phyloP scores from a whole-genome alignment of 106 monocot genomes.

The Agapanthus africanus region DNA sequence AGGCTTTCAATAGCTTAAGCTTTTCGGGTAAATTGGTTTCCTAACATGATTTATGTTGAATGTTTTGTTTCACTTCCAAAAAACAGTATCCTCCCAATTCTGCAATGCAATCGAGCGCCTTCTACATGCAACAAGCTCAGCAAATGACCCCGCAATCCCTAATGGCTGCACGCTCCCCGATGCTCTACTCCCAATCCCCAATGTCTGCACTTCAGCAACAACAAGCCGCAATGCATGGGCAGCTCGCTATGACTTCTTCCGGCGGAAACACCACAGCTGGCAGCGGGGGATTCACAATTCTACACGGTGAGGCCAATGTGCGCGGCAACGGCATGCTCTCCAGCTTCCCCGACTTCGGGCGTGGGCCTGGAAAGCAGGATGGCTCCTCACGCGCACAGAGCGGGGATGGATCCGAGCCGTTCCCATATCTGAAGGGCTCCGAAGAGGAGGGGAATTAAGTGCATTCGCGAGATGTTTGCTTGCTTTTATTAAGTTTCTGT shows the following conservation, averaged over 20 bases:
- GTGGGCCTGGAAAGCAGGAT: constrained; percentile 37
- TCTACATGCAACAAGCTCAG: constrained; percentile 69
- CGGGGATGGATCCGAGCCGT: constrained; percentile 48
- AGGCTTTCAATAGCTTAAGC: too few relatives aligned
- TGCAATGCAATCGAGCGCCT: constrained; percentile 47
- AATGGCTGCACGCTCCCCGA: constrained; percentile 63
- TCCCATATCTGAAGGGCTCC: constrained; percentile 50
- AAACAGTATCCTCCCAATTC: constrained; percentile 60
- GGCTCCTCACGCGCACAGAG: constrained; percentile 46
- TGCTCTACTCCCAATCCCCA: constrained; percentile 65
- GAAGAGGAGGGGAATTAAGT: constrained; percentile 72
- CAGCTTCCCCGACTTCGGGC: constrained; percentile 51
- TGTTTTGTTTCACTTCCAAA: neutral
- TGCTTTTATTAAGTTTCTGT: too few relatives aligned
- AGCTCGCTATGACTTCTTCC: constrained; percentile 44
- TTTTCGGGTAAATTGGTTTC: too few relatives aligned
- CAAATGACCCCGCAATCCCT: constrained; percentile 58
- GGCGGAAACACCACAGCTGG: constrained; percentile 15
- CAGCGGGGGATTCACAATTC: constrained; percentile 50
- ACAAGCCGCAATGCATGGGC: constrained; percentile 36
- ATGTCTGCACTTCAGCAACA: constrained; percentile 51
- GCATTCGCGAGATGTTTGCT: too few relatives aligned
- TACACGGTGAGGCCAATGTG: constrained; percentile 53
- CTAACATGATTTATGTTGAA: too few relatives aligned
- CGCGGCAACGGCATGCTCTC: constrained; percentile 21